phyloP scores from a whole-genome alignment of 805 yeast genomes.

The Saccharomycopsis microspora region DNA sequence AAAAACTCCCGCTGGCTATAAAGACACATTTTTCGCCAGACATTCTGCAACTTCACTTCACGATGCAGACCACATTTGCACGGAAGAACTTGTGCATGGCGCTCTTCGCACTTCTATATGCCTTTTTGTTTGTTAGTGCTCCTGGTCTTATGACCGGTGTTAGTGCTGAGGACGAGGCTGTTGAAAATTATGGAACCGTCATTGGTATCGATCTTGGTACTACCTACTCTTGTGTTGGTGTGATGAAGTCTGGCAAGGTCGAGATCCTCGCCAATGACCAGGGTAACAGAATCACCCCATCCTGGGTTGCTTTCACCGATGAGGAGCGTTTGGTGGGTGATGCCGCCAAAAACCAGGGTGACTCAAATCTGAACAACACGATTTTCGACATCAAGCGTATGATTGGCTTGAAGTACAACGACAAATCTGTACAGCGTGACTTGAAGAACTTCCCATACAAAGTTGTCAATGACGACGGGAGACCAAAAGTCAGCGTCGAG shows the following conservation, averaged over 20 bases:
- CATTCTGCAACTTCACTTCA: too few species aligned
- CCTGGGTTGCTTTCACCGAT: constrained; percentile 86
- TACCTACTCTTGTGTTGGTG: constrained; percentile 95
- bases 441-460: constrained; percentile 73
- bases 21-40: too few species aligned
- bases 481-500: constrained; percentile 73
- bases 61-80: too few species aligned
- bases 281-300: constrained; percentile 95
- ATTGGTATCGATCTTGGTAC: constrained; percentile 97
- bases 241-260: constrained; percentile 72
- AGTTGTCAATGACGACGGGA: constrained; percentile 59
- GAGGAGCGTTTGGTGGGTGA: constrained; percentile 92
- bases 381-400: constrained; percentile 86
- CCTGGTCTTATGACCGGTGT: constrained; percentile 9
- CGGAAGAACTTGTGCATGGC: constrained; percentile 8
- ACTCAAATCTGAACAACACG: constrained; percentile 77
- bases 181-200: constrained; percentile 49
- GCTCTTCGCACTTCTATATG: constrained; percentile 14
- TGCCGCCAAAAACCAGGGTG: constrained; percentile 94
- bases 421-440: constrained; percentile 70
- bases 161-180: constrained; percentile 16
- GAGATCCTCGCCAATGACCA: constrained; percentile 93
- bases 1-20: too few species aligned
- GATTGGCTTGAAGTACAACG: constrained; percentile 74
- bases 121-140: constrained; percentile 11